Evolutionary conservation across 139 green algal genomes (phyloP).

Genomic region (Chlorella sp.): DNA sequence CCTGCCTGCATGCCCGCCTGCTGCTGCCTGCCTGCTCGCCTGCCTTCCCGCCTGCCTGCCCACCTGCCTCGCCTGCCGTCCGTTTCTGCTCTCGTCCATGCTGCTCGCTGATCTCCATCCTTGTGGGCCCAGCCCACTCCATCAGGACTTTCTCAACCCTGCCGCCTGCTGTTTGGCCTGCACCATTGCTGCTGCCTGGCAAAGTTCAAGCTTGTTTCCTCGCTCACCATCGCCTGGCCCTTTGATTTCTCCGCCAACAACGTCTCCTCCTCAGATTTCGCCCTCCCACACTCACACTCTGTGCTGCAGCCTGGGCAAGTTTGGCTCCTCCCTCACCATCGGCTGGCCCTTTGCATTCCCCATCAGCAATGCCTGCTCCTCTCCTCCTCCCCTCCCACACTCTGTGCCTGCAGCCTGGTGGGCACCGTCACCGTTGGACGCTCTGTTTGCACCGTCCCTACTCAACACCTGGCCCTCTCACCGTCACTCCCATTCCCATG

Average conservation of each 20-base stretch:
- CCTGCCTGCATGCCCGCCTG: background rate
- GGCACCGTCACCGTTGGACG: slow-evolving; percentile 68
- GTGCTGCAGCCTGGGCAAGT: background rate
- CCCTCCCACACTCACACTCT: no score
- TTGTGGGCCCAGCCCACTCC: no score
- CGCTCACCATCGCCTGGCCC: background rate
- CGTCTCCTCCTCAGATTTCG: background rate
- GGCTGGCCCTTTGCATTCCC: background rate
- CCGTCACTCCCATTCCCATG: background rate
- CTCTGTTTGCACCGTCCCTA: no score
- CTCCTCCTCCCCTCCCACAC: background rate
- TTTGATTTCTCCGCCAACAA: background rate
- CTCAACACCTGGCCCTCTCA: background rate
- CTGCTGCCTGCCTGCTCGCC: background rate
- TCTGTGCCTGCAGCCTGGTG: slow-evolving; percentile 41
- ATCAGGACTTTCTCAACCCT: no score
- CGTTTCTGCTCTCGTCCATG: no score
- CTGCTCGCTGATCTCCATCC: no score
- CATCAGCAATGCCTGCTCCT: background rate
- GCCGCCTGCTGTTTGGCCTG: background rate
- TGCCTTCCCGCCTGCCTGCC: no score
- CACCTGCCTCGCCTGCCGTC: no score
- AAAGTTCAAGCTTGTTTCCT: no score
- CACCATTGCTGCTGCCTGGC: background rate
- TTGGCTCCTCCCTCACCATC: background rate